Evolutionary conservation across 1,284 basidiomycete species (phyloP).

Genomic region (Cryptococcus deneoformans): DNA sequence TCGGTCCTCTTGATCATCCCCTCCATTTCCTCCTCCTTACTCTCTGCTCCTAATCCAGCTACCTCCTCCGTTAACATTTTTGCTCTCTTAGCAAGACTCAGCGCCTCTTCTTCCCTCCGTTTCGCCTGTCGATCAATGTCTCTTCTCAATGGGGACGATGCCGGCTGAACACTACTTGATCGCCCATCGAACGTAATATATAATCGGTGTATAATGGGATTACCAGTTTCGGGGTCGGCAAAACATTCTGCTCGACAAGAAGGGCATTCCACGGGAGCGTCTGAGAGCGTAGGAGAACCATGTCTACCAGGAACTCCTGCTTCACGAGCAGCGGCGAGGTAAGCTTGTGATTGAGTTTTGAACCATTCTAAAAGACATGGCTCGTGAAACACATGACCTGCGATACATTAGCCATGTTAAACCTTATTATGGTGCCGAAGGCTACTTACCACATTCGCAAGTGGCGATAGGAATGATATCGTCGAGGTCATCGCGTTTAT

Average conservation of each 20-base stretch:
- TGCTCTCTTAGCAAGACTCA: slow-evolving; percentile 32
- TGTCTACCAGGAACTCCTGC: slow-evolving; percentile 15
- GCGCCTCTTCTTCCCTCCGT: slow-evolving; percentile 22
- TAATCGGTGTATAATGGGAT: slow-evolving; percentile 31
- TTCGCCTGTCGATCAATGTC: not conserved
- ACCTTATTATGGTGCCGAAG: not conserved
- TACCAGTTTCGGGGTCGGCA: slow-evolving; percentile 32
- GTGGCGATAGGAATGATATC: slow-evolving; percentile 33
- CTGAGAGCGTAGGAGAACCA: slow-evolving; percentile 15
- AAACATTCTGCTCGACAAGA: slow-evolving; percentile 36
- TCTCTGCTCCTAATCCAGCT: slow-evolving; percentile 15
- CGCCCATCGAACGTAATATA: slow-evolving; percentile 31
- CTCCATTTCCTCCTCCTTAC: slow-evolving; percentile 22
- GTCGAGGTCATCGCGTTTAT: slow-evolving; percentile 34
- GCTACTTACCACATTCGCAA: slow-evolving; percentile 40
- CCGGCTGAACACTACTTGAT: slow-evolving; percentile 1
- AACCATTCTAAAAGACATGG: slow-evolving; percentile 36
- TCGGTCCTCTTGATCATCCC: slow-evolving; percentile 18
- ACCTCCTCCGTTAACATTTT: slow-evolving; percentile 24
- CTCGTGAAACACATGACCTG: slow-evolving; percentile 46
- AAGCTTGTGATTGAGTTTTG: slow-evolving; percentile 22
- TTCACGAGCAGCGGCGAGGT: slow-evolving; percentile 19
- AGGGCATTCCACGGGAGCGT: slow-evolving; percentile 39
- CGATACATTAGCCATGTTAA: not conserved
- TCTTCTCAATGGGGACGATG: slow-evolving; percentile 8